Percentiles rank a stretch among this genome's conserved stretches.
Evolutionary conservation across 2,329 filamentous ascomycete species (phyloP).

Genomic region (Aspergillus jensenii): DNA sequence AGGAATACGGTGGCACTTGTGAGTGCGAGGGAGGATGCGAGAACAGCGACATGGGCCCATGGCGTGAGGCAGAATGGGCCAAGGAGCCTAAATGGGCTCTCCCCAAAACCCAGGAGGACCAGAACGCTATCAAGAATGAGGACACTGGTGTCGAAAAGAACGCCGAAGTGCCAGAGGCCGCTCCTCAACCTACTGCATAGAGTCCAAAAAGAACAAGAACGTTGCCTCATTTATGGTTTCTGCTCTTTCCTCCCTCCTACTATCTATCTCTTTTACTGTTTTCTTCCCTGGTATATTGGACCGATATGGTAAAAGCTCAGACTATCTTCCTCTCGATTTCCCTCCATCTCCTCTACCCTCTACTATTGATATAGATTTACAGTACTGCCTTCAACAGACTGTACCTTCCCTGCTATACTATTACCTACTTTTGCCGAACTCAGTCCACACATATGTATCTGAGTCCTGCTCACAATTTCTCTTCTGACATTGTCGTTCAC

Average conservation of each 20-base stretch:
- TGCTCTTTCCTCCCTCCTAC: neutral
- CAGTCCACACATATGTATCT: neutral
- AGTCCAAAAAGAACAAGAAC: slow-evolving; percentile 2
- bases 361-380: slow-evolving; percentile 13
- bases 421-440: neutral
- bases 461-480: neutral
- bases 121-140: slow-evolving; percentile 24
- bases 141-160: slow-evolving; percentile 28
- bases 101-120: slow-evolving; percentile 25
- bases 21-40: slow-evolving; percentile 78
- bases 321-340: slow-evolving; percentile 9
- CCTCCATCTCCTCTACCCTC: neutral
- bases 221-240: slow-evolving; percentile 2
- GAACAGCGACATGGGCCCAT: slow-evolving; percentile 87
- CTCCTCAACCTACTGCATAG: slow-evolving; percentile 31
- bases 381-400: slow-evolving; percentile 1
- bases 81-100: slow-evolving; percentile 45
- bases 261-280: slow-evolving; percentile 3
- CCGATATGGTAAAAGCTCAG: slow-evolving; percentile 20
- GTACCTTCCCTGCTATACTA: slow-evolving; percentile 7
- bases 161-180: slow-evolving; percentile 25
- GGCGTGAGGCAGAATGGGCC: slow-evolving; percentile 56
- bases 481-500: neutral
- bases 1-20: slow-evolving; percentile 80
- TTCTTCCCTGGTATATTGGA: slow-evolving; percentile 19